Percentiles rank a stretch among this genome's conserved stretches.
phyloP scores from a whole-genome alignment of 2,329 filamentous ascomycete genomes.

The Cephalotrichum gorgonifer region DNA sequence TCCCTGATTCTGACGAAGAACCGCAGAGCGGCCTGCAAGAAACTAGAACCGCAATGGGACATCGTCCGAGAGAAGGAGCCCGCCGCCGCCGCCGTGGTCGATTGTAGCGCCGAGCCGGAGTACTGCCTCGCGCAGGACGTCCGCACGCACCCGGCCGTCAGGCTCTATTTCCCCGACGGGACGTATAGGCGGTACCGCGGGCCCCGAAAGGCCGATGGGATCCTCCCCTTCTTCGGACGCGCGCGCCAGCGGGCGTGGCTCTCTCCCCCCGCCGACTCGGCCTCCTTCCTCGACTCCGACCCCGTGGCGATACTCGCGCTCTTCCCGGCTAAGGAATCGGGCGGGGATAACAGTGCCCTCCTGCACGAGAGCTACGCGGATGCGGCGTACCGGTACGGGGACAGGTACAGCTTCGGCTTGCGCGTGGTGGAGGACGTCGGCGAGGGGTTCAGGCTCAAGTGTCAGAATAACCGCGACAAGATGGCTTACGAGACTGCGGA shows the following conservation, averaged over 20 bases:
- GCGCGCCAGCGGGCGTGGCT: no score
- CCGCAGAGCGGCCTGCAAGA: constrained; percentile 9
- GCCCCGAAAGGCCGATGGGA: constrained; percentile 23
- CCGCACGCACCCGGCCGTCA: constrained; percentile 34
- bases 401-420: constrained; percentile 31
- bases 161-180: constrained; percentile 26
- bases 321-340: constrained; percentile 17
- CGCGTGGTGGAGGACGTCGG: background rate
- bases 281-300: constrained; percentile 24
- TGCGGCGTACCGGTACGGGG: constrained; percentile 23
- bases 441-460: constrained; percentile 17
- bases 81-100: constrained; percentile 13
- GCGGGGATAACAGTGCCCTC: constrained; percentile 14
- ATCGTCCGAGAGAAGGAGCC: constrained; percentile 2
- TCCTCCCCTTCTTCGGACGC: constrained; percentile 18
- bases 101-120: constrained; percentile 23
- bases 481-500: constrained; percentile 21
- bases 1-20: no score
- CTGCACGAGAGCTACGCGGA: constrained; percentile 16
- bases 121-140: constrained; percentile 31
- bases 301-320: constrained; percentile 31
- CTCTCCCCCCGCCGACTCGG: background rate
- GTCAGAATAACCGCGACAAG: constrained; percentile 29
- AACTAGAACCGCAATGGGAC: constrained; percentile 11
- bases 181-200: constrained; percentile 30